Evolutionary conservation across 352 stramenopile genomes (phyloP).

Genomic region (Thalassiosira pacifica): DNA sequence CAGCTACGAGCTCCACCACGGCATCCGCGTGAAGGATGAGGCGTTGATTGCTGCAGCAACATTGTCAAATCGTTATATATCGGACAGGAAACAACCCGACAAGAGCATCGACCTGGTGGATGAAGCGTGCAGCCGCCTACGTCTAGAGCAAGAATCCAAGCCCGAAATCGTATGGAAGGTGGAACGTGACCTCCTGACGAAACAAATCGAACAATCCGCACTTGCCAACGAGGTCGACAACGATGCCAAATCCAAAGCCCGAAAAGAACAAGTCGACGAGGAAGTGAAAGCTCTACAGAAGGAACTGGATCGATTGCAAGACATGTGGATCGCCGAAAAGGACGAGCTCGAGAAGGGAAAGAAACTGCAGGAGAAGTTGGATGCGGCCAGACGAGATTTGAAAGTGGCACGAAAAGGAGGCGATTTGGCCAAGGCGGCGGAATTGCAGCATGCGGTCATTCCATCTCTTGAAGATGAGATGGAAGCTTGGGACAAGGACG

Average conservation of each 20-base stretch:
- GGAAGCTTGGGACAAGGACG: slow-evolving; percentile 79
- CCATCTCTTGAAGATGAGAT: slow-evolving; percentile 91
- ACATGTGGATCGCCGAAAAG: slow-evolving; percentile 92
- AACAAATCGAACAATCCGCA: slow-evolving; percentile 95
- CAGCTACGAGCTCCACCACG: slow-evolving; percentile 97
- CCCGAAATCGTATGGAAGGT: slow-evolving; percentile 96
- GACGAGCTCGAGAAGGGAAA: slow-evolving; percentile 88
- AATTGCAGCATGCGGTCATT: slow-evolving; percentile 96
- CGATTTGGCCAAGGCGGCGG: slow-evolving; percentile 94
- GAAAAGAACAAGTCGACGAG: slow-evolving; percentile 87
- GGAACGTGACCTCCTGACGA: slow-evolving; percentile 92
- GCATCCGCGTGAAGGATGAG: slow-evolving; percentile 94
- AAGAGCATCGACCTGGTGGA: slow-evolving; percentile 96
- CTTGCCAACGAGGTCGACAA: slow-evolving; percentile 96
- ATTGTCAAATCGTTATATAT: slow-evolving; percentile 94
- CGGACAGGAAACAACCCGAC: slow-evolving; percentile 94
- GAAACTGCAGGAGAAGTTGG: slow-evolving; percentile 92
- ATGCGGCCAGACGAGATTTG: slow-evolving; percentile 92
- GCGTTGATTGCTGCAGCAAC: slow-evolving; percentile 93
- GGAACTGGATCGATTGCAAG: slow-evolving; percentile 89
- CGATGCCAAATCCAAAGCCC: slow-evolving; percentile 90
- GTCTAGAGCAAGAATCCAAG: slow-evolving; percentile 89
- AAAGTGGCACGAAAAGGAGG: slow-evolving; percentile 93
- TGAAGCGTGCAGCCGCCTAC: slow-evolving; percentile 90
- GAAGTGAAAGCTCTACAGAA: slow-evolving; percentile 91